Evolutionary conservation across 1,284 basidiomycete species (phyloP).

Genomic region (Taiwanofungus camphoratus): DNA sequence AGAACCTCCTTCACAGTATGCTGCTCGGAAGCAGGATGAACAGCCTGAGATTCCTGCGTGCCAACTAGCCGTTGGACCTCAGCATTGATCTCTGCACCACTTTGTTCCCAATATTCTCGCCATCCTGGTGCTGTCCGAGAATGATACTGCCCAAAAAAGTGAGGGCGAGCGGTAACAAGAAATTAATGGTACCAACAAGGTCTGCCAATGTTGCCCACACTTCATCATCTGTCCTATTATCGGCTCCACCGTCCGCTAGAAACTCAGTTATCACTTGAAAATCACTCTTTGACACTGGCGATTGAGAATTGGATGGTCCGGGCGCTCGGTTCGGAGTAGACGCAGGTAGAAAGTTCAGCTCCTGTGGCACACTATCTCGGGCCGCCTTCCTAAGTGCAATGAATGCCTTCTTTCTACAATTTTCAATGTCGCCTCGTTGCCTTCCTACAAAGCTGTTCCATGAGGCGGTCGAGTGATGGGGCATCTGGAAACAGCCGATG

Average conservation of each 20-base stretch:
- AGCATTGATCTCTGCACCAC: constrained; percentile 35
- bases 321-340: background rate
- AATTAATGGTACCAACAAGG: constrained; percentile 19
- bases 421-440: constrained; percentile 18
- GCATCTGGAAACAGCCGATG: constrained; percentile 32
- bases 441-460: constrained; percentile 24
- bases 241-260: constrained; percentile 43
- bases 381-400: constrained; percentile 20
- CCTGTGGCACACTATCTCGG: background rate
- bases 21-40: too few species aligned
- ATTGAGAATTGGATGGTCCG: background rate
- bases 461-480: constrained; percentile 37
- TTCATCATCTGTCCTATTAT: constrained; percentile 38
- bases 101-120: constrained; percentile 49
- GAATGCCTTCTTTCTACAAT: constrained; percentile 29
- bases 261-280: constrained; percentile 45
- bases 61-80: constrained; percentile 16
- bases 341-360: background rate
- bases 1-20: too few species aligned
- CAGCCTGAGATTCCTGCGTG: background rate
- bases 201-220: constrained; percentile 36
- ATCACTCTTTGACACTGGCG: constrained; percentile 26
- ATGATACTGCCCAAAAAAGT: constrained; percentile 31
- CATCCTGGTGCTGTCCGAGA: constrained; percentile 45
- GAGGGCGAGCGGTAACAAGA: background rate